Conservation (phyloP, 352 stramenopile species). For the Phytophthora foliorum region DNA sequence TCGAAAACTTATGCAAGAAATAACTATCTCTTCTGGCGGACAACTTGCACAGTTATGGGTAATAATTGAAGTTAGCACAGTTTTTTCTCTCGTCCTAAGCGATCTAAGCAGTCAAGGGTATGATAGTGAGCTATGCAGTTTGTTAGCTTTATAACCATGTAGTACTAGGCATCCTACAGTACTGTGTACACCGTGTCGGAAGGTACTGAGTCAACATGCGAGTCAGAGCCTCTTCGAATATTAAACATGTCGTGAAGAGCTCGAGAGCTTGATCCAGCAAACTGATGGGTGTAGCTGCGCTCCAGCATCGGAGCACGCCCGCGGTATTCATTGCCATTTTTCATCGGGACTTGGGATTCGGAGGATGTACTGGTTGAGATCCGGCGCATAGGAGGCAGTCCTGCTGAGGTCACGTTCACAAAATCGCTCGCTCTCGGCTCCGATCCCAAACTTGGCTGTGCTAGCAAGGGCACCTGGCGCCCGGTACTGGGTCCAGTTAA, state of each 20-base stretch:
- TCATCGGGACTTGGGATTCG: slow-evolving; percentile 12
- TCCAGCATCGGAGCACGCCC: slow-evolving; percentile 22
- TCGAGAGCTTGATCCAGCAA: slow-evolving; percentile 35
- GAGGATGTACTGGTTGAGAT: slow-evolving; percentile 12
- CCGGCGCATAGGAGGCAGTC: slow-evolving; percentile 15
- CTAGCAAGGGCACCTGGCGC: slow-evolving; percentile 33
- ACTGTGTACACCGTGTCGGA: slow-evolving; percentile 33
- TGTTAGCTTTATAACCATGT: slow-evolving; percentile 9
- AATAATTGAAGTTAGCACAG: no score
- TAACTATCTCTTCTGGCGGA: no score
- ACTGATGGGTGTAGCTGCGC: slow-evolving; percentile 30
- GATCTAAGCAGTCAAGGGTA: no score
- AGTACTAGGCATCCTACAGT: slow-evolving; percentile 15
- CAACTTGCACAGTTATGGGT: no score
- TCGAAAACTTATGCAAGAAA: no score
- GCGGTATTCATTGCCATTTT: slow-evolving; percentile 3
- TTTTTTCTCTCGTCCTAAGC: no score
- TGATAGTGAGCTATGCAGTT: no score
- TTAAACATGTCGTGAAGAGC: slow-evolving; percentile 44
- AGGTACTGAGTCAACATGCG: slow-evolving; percentile 15
- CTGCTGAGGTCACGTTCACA: slow-evolving; percentile 20
- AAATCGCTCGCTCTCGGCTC: slow-evolving; percentile 40
- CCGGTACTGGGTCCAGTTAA: neutral
- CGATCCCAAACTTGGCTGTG: slow-evolving; percentile 25
- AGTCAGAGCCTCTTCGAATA: slow-evolving; percentile 25